These are phyloP conservation scores for Gyrodon lividus DNA, from an alignment of 768 basidiomycete genomes.

Conservation along the genomic window DNA sequence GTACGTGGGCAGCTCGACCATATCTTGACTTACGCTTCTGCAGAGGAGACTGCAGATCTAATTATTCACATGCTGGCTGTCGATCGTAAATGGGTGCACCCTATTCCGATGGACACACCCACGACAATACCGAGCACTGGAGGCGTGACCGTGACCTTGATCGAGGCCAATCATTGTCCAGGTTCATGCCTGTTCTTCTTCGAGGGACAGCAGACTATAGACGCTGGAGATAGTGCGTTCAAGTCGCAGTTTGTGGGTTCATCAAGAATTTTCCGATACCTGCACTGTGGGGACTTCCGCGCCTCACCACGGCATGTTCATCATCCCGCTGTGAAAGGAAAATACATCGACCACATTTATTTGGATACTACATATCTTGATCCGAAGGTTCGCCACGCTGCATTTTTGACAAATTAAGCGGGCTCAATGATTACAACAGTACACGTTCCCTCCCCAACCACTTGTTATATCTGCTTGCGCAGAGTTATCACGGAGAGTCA, in stretches of 20 bases:
- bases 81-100: constrained; percentile 84
- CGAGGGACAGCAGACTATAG: constrained; percentile 84
- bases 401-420: not conserved
- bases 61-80: constrained; percentile 91
- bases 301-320: constrained; percentile 85
- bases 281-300: constrained; percentile 94
- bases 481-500: constrained; percentile 65
- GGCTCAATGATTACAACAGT: constrained; percentile 42
- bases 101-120: constrained; percentile 78
- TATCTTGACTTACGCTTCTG: not conserved
- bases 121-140: constrained; percentile 76
- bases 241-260: constrained; percentile 72
- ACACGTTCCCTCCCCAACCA: constrained; percentile 95
- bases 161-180: constrained; percentile 99
- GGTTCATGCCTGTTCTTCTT: constrained; percentile 94
- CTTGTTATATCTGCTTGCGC: constrained; percentile 92
- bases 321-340: constrained; percentile 82
- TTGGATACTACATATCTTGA: constrained; percentile 96
- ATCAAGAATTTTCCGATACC: constrained; percentile 71
- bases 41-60: constrained; percentile 83
- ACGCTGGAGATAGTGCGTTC: constrained; percentile 83
- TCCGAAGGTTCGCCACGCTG: constrained; percentile 56
- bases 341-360: constrained; percentile 83
- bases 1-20: not conserved
- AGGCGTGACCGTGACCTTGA: constrained; percentile 86